Evolutionary conservation across 345 rosid species (phyloP), one percentile per base, ranked within the genome.

Genomic region (Carallia brachiata): DNA sequence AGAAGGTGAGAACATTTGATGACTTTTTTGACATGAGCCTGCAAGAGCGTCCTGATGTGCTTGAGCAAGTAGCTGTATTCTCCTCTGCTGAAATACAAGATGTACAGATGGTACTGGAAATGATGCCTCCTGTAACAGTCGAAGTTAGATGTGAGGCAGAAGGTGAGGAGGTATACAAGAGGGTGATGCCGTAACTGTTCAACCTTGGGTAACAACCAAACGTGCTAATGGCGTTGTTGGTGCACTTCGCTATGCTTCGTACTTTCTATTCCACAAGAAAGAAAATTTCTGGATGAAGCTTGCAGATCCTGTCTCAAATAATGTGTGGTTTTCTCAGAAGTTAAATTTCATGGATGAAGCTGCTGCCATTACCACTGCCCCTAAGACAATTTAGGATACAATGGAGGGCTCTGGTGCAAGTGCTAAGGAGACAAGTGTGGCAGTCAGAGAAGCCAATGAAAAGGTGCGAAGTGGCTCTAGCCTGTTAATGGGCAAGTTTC

Each of bases 91-190:
- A 89, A 75, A 80, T 85, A 31, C 86, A 82, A 71, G 98, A 92
- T 70, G 72, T 90, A 66, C 97, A 92, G 80, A 82, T 68, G 74
- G 23, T 90, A 31, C 81, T 92, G 61, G 92, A 82, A 84, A 95
- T 92, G 94, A 88, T 92, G 92, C 99, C 98, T 65, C 86, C 96
- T 16, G 66, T 92, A 70, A 82, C 91, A 52, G 47, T 92, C 7
- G 98, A 90, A 69, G 87, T 86, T 70, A 87, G 82, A 60, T 95
- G 94, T 27, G 97, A 92, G 83, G 92, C 98, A 23, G 98, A 92
- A 73, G 99, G 97, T 50, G 99, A 95, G 79, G 98, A 95, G 70
- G 97, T 48, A 85, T 92, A 54, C 97, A 92, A 75, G 98, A 95
- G 84, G 99, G 96, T 19, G 98, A 95, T 53, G 74, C 85, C 2